Percentiles rank a stretch among this genome's conserved stretches.
Evolutionary conservation across 805 yeast species (phyloP).

Genomic region (Teunomyces lycoperdinae): DNA sequence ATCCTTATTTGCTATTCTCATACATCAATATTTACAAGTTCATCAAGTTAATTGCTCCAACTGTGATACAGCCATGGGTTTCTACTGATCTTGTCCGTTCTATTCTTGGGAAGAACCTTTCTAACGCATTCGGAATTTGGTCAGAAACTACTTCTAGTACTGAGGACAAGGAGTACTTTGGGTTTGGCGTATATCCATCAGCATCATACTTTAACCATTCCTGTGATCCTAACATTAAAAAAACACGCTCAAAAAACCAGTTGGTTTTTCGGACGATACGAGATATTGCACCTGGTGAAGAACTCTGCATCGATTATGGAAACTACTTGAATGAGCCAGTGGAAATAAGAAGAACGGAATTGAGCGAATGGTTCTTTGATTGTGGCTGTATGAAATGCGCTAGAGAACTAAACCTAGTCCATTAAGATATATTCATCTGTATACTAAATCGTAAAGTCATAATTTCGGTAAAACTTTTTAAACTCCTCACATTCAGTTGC

Average conservation of each 20-base stretch:
- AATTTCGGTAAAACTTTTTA: slow-evolving; percentile 50
- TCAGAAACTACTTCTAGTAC: slow-evolving; percentile 34
- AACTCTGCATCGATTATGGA: slow-evolving; percentile 63
- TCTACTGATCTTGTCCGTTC: slow-evolving; percentile 40
- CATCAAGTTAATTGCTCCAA: slow-evolving; percentile 38
- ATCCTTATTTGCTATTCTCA: slow-evolving; percentile 47
- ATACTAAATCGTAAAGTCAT: slow-evolving; percentile 45
- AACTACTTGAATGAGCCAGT: slow-evolving; percentile 42
- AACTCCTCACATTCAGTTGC: slow-evolving; percentile 59
- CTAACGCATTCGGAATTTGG: slow-evolving; percentile 73
- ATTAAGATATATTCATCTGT: background rate
- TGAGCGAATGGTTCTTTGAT: slow-evolving; percentile 57
- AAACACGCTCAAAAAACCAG: slow-evolving; percentile 37
- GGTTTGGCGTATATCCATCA: slow-evolving; percentile 57
- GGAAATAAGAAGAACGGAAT: slow-evolving; percentile 36
- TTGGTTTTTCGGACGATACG: slow-evolving; percentile 42
- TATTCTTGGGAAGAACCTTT: slow-evolving; percentile 57
- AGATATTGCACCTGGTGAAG: slow-evolving; percentile 43
- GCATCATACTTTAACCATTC: slow-evolving; percentile 71
- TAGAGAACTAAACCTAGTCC: slow-evolving; percentile 13
- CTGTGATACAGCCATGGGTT: slow-evolving; percentile 30
- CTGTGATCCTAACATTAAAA: slow-evolving; percentile 54
- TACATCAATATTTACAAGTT: slow-evolving; percentile 49
- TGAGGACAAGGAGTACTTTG: slow-evolving; percentile 54
- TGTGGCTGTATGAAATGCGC: slow-evolving; percentile 52